These are phyloP conservation scores for Vitis hybrid DNA, from an alignment of 177 flowering plant species.

Conservation along the genomic window DNA sequence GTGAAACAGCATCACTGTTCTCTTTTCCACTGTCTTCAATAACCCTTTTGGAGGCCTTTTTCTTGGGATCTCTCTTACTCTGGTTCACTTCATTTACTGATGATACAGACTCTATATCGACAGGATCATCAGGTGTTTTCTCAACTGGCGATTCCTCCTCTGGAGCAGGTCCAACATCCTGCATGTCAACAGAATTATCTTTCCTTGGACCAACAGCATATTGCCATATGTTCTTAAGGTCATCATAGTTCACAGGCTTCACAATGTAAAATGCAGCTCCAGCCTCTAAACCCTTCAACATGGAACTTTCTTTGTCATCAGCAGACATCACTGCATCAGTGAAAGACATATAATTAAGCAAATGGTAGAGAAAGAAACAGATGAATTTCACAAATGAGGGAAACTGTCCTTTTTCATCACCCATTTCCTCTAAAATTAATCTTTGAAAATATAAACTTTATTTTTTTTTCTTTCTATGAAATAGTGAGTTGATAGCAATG, in stretches of 20 bases:
- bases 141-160: background rate
- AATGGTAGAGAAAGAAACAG: too few relatives aligned
- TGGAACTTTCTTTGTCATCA: constrained; percentile 30
- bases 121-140: background rate
- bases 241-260: constrained; percentile 47
- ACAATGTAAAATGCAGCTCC: constrained; percentile 52
- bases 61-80: background rate
- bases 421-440: too few relatives aligned
- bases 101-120: constrained; percentile 12
- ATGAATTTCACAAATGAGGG: too few relatives aligned
- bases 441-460: too few relatives aligned
- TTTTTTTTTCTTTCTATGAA: too few relatives aligned
- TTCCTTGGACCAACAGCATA: constrained; percentile 26
- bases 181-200: constrained; percentile 1
- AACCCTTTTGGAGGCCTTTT: background rate
- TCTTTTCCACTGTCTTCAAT: background rate
- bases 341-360: too few relatives aligned
- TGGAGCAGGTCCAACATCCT: background rate
- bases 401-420: too few relatives aligned
- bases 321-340: constrained; percentile 64
- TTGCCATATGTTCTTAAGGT: constrained; percentile 53
- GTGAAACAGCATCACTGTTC: background rate
- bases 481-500: too few relatives aligned
- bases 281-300: constrained; percentile 30
- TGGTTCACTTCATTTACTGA: constrained; percentile 17